phyloP scores from a whole-genome alignment of 495 filamentous ascomycete genomes.

The Pyronema domesticum region DNA sequence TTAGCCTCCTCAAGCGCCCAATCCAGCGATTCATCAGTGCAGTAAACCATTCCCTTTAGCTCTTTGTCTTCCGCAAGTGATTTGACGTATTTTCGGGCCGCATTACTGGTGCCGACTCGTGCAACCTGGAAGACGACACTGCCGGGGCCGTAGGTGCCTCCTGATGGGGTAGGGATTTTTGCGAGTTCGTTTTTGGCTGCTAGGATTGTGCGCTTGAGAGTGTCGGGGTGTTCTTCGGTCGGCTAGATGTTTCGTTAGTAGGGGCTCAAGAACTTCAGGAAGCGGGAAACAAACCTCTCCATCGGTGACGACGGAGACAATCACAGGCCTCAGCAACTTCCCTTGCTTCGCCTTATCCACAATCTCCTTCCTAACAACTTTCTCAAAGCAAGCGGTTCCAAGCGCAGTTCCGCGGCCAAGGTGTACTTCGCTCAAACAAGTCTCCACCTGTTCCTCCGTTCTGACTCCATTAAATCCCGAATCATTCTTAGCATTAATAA shows the following conservation, averaged over 20 bases:
- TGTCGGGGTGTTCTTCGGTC: conserved; percentile 1
- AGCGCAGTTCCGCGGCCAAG: conserved; percentile 49
- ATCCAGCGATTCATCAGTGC: conserved; percentile 5
- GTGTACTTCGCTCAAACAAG: conserved; percentile 34
- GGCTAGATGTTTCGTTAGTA: neutral
- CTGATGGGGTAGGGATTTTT: neutral
- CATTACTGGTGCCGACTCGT: conserved; percentile 2
- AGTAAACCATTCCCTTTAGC: conserved; percentile 1
- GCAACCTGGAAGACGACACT: conserved; percentile 10
- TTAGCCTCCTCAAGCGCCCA: neutral
- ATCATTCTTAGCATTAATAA: conserved; percentile 6
- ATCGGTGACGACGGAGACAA: conserved; percentile 51
- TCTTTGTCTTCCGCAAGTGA: neutral
- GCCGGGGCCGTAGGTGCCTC: neutral
- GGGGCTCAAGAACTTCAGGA: neutral
- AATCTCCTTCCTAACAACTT: conserved; percentile 42
- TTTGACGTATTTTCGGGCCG: conserved; percentile 2
- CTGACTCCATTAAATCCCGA: conserved; percentile 30
- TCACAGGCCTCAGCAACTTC: conserved; percentile 41
- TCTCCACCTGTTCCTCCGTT: conserved; percentile 35
- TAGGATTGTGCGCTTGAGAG: conserved; percentile 3
- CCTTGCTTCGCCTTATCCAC: conserved; percentile 31
- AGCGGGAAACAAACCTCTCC: conserved; percentile 24
- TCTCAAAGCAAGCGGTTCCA: conserved; percentile 39
- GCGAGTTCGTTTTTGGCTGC: conserved; percentile 2